These are phyloP conservation scores for Graphilbum fragrans DNA, from an alignment of 2,329 filamentous ascomycete genomes.

Conservation along the genomic window DNA sequence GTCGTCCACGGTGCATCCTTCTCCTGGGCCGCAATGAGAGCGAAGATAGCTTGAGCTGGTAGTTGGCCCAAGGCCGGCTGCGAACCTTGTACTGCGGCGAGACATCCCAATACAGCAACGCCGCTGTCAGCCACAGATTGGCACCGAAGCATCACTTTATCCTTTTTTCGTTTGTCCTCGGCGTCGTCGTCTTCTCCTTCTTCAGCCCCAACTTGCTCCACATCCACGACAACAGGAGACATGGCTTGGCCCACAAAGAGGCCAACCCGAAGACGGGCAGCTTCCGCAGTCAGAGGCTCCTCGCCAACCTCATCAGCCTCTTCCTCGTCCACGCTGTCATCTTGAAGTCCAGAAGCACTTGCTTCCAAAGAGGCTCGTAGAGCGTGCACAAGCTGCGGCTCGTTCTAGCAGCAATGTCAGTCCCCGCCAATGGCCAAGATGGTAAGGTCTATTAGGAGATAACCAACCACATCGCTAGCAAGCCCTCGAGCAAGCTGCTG, in stretches of 20 bases:
- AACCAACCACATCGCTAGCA: slow-evolving; percentile 2
- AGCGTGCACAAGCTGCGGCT: slow-evolving; percentile 1
- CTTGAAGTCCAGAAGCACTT: slow-evolving; percentile 2
- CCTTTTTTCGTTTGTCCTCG: not conserved
- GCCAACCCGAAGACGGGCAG: slow-evolving; percentile 3
- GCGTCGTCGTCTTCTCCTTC: not conserved
- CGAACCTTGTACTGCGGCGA: not conserved
- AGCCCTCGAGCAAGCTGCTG: slow-evolving; percentile 4
- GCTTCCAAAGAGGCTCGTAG: slow-evolving; percentile 4
- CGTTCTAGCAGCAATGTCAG: slow-evolving; percentile 1
- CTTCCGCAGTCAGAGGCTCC: not conserved
- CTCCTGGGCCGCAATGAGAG: slow-evolving; percentile 21
- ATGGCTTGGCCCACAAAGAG: slow-evolving; percentile 5
- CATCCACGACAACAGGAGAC: slow-evolving; percentile 3
- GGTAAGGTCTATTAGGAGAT: no score
- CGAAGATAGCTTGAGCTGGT: slow-evolving; percentile 16
- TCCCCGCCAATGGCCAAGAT: no score
- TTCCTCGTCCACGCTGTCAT: not conserved
- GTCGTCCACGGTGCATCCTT: slow-evolving; percentile 17
- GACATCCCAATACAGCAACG: slow-evolving; percentile 7
- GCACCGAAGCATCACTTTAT: slow-evolving; percentile 4
- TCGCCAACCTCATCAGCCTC: not conserved
- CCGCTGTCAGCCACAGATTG: slow-evolving; percentile 7
- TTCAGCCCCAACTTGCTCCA: not conserved
- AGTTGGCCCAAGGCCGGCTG: not conserved